phyloP scores from a whole-genome alignment of 441 rosid species.

The Gossypium lobatum region DNA sequence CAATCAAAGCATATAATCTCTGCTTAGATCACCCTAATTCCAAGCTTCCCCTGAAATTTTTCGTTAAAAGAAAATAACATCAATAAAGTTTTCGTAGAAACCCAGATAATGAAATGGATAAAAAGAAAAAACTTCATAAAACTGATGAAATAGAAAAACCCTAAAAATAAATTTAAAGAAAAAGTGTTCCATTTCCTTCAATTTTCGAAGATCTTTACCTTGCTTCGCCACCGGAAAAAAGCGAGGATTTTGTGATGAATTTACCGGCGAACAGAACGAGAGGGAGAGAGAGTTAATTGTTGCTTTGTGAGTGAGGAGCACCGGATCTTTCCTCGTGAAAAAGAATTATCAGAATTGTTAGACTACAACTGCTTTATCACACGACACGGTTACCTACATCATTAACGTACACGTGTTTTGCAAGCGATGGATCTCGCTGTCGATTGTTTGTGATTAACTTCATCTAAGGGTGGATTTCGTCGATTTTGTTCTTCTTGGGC shows the following conservation, averaged over 20 bases:
- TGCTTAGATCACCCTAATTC: neutral
- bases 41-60: neutral
- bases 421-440: conserved; percentile 26
- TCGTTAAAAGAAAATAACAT: neutral
- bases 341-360: conserved; percentile 14
- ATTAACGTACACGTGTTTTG: conserved; percentile 31
- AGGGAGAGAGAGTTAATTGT: neutral
- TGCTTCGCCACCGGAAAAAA: conserved; percentile 21
- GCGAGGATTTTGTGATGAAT: conserved; percentile 5
- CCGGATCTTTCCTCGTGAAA: conserved; percentile 34
- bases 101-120: neutral
- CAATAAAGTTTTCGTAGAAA: neutral
- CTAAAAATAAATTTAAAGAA: conserved; percentile 8
- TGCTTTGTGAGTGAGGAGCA: conserved; percentile 42
- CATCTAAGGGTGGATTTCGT: neutral
- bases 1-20: conserved; percentile 1
- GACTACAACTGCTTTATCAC: conserved; percentile 28
- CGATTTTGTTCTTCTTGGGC: neutral
- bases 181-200: neutral
- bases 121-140: neutral
- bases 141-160: neutral
- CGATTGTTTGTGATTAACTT: neutral
- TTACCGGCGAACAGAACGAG: conserved; percentile 20
- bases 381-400: conserved; percentile 18
- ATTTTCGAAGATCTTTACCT: conserved; percentile 20